Percentiles rank a stretch among this genome's conserved stretches.
These are phyloP conservation scores for Ustilago bromivora DNA, from an alignment of 1,284 basidiomycete genomes.

Conservation along the genomic window DNA sequence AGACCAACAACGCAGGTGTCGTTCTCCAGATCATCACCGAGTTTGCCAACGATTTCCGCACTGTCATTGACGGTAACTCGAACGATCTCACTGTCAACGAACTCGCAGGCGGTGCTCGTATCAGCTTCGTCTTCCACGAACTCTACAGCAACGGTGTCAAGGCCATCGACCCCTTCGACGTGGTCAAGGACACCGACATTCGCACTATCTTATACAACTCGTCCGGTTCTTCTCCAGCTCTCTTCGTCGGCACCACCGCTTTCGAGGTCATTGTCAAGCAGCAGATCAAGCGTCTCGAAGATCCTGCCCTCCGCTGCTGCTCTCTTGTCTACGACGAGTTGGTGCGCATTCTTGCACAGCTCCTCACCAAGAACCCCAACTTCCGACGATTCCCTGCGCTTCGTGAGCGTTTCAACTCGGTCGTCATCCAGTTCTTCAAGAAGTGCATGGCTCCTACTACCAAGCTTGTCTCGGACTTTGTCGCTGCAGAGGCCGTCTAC, in stretches of 20 bases:
- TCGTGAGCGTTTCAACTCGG: conserved; percentile 93
- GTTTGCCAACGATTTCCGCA: conserved; percentile 96
- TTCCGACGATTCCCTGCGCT: conserved; percentile 93
- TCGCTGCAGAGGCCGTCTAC: conserved; percentile 96
- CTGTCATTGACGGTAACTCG: conserved; percentile 98
- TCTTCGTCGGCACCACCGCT: conserved; percentile 97
- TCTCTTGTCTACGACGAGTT: conserved; percentile 99
- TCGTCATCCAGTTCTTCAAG: conserved; percentile 91
- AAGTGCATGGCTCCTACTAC: conserved; percentile 96
- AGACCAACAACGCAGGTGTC: conserved; percentile 79
- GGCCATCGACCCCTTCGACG: conserved; percentile 89
- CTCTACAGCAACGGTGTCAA: conserved; percentile 92
- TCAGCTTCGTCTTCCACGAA: conserved; percentile 99
- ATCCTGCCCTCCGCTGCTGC: conserved; percentile 92
- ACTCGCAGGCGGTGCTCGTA: conserved; percentile 94
- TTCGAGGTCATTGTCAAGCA: conserved; percentile 98
- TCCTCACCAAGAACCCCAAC: conserved; percentile 90
- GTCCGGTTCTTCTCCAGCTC: conserved; percentile 92
- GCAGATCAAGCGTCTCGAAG: conserved; percentile 95
- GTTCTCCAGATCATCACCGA: conserved; percentile 90
- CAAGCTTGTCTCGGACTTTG: conserved; percentile 93
- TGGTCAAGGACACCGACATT: conserved; percentile 93
- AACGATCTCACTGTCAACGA: conserved; percentile 98
- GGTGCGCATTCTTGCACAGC: conserved; percentile 98
- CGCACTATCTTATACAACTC: conserved; percentile 98